Conservation (phyloP, 2,329 filamentous ascomycete species). For the Aspergillus puulaauensis region DNA sequence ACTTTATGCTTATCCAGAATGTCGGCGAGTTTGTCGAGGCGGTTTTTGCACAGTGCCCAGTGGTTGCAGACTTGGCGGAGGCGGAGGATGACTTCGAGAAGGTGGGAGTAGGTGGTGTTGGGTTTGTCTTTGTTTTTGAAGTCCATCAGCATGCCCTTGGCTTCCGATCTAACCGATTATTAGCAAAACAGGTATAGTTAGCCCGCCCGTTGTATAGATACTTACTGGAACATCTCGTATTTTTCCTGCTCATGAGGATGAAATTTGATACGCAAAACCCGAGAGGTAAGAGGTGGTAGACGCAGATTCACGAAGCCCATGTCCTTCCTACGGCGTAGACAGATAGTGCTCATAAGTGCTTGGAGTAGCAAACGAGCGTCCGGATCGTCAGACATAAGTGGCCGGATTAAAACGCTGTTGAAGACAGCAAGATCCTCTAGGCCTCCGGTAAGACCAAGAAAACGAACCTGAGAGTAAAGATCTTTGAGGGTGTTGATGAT, state of each 20-base stretch:
- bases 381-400: conserved; percentile 59
- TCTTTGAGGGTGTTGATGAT: conserved; percentile 83
- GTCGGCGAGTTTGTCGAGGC: conserved; percentile 69
- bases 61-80: conserved; percentile 87
- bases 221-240: conserved; percentile 71
- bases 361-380: conserved; percentile 67
- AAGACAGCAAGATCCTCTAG: conserved; percentile 73
- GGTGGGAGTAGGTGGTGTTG: conserved; percentile 65
- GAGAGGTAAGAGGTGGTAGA: conserved; percentile 74
- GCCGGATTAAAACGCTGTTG: conserved; percentile 68
- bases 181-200: conserved; percentile 1
- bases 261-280: conserved; percentile 73
- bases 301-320: conserved; percentile 85
- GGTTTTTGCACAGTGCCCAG: conserved; percentile 76
- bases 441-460: conserved; percentile 73
- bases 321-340: conserved; percentile 78
- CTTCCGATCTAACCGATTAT: conserved; percentile 58
- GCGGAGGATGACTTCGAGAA: conserved; percentile 78
- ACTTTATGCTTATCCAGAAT: conserved; percentile 67
- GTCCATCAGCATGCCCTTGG: conserved; percentile 66
- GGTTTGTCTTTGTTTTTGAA: conserved; percentile 52
- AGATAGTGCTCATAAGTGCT: conserved; percentile 75
- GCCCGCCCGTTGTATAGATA: conserved; percentile 15
- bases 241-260: conserved; percentile 70
- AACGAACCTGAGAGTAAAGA: conserved; percentile 75